A percentile compares a stretch with the other conserved stretches of the same genome.
These are phyloP conservation scores for Vitellaria paradoxa DNA, from an alignment of 179 eudicot species.

Conservation along the genomic window DNA sequence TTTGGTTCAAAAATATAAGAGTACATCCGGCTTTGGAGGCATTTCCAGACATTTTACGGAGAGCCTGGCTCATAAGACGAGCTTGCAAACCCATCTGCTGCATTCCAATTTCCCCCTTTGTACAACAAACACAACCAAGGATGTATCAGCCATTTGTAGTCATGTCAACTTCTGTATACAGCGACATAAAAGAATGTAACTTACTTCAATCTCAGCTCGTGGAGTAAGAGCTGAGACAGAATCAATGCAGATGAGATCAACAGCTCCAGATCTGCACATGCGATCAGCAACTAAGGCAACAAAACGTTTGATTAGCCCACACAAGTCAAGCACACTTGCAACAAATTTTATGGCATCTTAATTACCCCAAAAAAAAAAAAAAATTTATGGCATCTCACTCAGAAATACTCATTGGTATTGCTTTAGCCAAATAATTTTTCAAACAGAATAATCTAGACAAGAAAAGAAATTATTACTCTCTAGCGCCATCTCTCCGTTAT, in stretches of 20 bases:
- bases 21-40: constrained; percentile 98
- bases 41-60: constrained; percentile 98
- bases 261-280: constrained; percentile 94
- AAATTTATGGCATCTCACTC: neutral
- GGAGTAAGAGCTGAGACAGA: constrained; percentile 98
- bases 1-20: constrained; percentile 89
- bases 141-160: constrained; percentile 18
- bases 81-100: constrained; percentile 99
- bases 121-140: constrained; percentile 13
- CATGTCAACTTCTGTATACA: neutral
- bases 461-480: constrained; percentile 59
- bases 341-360: neutral
- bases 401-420: neutral
- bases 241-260: constrained; percentile 91
- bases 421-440: constrained; percentile 5
- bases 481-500: constrained; percentile 96
- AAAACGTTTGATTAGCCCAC: constrained; percentile 13
- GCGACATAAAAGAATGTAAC: constrained; percentile 12
- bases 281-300: constrained; percentile 82
- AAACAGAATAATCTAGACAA: constrained; percentile 11
- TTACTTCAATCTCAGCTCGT: constrained; percentile 95
- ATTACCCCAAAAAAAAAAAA: no score
- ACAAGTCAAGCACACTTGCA: constrained; percentile 1
- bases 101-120: constrained; percentile 95
- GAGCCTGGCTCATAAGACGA: constrained; percentile 95